A percentile compares a stretch with the other conserved stretches of the same genome.
These are phyloP conservation scores for Massariosphaeria phaeospora DNA, from an alignment of 495 filamentous ascomycete genomes.

Conservation along the genomic window DNA sequence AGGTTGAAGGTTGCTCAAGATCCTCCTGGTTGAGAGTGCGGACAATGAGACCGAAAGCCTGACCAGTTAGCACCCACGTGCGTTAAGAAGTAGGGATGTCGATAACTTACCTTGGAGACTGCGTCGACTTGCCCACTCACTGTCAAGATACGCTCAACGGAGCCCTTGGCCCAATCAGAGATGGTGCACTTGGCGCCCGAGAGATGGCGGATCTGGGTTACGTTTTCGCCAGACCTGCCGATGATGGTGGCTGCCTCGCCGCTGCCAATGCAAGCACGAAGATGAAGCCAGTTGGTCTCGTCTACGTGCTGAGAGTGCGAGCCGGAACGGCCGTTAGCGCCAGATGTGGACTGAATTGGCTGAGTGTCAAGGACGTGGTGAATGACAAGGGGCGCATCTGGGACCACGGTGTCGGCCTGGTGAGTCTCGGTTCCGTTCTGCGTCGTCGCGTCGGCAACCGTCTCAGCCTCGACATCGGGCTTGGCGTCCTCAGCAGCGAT, in stretches of 20 bases:
- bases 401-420: conserved; percentile 64
- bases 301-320: conserved; percentile 61
- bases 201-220: conserved; percentile 84
- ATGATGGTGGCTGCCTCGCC: conserved; percentile 96
- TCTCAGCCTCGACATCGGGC: conserved; percentile 8
- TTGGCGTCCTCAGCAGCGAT: conserved; percentile 15
- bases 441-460: conserved; percentile 36
- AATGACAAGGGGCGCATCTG: conserved; percentile 64
- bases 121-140: conserved; percentile 94
- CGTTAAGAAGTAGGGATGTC: conserved; percentile 8
- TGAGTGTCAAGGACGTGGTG: conserved; percentile 49
- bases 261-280: conserved; percentile 92
- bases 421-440: conserved; percentile 48
- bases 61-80: conserved; percentile 18
- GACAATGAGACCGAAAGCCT: conserved; percentile 98
- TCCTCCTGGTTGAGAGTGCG: conserved; percentile 96
- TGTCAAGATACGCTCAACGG: conserved; percentile 93
- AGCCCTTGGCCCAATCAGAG: conserved; percentile 93
- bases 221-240: conserved; percentile 97
- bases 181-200: conserved; percentile 97
- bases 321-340: conserved; percentile 50
- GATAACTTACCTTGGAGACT: conserved; percentile 77
- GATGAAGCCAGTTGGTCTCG: conserved; percentile 93
- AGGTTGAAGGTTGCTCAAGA: conserved; percentile 74
- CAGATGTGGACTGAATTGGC: conserved; percentile 62